Conservation (phyloP, 2,329 filamentous ascomycete species). For the Ophiostoma novo-ulmi region DNA sequence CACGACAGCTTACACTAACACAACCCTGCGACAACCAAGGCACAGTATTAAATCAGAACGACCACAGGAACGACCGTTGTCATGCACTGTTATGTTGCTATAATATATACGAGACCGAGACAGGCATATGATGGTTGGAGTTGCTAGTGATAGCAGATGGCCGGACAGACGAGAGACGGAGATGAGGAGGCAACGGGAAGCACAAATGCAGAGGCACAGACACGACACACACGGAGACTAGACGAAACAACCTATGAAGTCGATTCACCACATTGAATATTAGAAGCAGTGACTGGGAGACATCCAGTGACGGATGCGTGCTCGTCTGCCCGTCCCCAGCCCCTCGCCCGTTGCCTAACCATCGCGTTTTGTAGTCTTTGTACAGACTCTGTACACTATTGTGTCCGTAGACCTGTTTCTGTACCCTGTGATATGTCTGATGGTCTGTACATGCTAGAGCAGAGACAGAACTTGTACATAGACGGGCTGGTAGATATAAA, state of each 20-base stretch:
- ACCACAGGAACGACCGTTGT: background rate
- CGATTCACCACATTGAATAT: background rate
- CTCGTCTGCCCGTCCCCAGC: background rate
- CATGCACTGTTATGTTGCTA: background rate
- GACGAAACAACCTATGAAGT: background rate
- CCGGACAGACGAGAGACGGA: background rate
- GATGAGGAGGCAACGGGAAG: background rate
- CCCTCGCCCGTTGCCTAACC: background rate
- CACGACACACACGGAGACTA: background rate
- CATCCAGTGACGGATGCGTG: background rate
- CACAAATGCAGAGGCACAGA: background rate
- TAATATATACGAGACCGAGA: background rate
- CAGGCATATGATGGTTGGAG: background rate
- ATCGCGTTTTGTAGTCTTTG: background rate
- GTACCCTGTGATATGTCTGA: background rate
- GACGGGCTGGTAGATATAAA: background rate
- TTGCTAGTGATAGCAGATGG: no score
- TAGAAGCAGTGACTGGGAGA: background rate
- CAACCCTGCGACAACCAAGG: background rate
- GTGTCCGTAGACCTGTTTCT: background rate
- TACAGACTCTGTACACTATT: background rate
- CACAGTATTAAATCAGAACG: background rate
- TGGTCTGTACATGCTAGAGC: background rate
- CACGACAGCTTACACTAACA: conserved; percentile 2
- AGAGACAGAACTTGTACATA: background rate